A percentile compares a stretch with the other conserved stretches of the same genome.
Evolutionary conservation across 2,329 filamentous ascomycete genomes (phyloP).

Genomic region (Aurifilum marmelostoma): DNA sequence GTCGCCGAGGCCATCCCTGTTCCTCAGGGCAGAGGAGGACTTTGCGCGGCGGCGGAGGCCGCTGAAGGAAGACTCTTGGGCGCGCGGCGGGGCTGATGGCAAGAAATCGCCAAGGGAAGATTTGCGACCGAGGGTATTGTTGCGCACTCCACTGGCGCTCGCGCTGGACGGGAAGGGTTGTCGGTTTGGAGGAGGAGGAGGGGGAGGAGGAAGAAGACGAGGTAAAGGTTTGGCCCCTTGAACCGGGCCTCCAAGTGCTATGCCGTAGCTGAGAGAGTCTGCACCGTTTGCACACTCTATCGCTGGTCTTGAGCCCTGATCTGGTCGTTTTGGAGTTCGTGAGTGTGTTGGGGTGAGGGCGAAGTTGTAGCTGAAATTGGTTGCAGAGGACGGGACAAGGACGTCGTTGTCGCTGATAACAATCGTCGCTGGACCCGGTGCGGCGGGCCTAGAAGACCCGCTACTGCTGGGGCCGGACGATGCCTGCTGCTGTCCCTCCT

Average conservation of each 20-base stretch:
- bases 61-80: constrained; percentile 9
- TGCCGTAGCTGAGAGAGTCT: constrained; percentile 21
- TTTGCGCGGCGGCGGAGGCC: constrained; percentile 26
- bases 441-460: not conserved
- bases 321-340: constrained; percentile 35
- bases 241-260: constrained; percentile 26
- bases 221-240: not conserved
- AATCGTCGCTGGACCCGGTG: constrained; percentile 1
- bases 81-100: constrained; percentile 33
- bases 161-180: not conserved
- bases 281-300: constrained; percentile 8
- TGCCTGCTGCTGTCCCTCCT: not conserved
- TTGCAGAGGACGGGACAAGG: constrained; percentile 17
- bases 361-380: constrained; percentile 30
- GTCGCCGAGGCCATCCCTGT: constrained; percentile 24
- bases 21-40: constrained; percentile 19
- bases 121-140: constrained; percentile 58
- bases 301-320: constrained; percentile 40
- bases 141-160: constrained; percentile 39
- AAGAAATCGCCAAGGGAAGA: constrained; percentile 40
- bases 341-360: constrained; percentile 27
- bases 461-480: not conserved
- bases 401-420: constrained; percentile 27
- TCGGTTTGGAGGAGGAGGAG: not conserved
- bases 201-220: not conserved